Evolutionary conservation across 306 rosid species (phyloP).

Genomic region (Betula pendula): DNA sequence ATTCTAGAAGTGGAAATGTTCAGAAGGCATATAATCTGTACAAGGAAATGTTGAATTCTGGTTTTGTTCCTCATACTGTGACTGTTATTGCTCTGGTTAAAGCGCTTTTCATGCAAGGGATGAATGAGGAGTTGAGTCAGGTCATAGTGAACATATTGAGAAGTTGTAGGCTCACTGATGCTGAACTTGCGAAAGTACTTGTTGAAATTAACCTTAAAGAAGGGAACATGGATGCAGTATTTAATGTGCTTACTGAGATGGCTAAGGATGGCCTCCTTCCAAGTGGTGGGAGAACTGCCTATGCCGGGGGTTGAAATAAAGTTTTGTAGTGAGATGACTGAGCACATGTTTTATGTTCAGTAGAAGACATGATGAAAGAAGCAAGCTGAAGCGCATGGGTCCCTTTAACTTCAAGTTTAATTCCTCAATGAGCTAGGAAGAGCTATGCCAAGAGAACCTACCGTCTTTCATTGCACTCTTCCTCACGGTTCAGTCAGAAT

Average conservation of each 20-base stretch:
- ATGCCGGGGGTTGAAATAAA: slow-evolving; percentile 15
- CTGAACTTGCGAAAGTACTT: slow-evolving; percentile 69
- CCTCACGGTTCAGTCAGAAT: background rate
- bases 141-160: slow-evolving; percentile 54
- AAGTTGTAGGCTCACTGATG: slow-evolving; percentile 65
- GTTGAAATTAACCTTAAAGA: slow-evolving; percentile 74
- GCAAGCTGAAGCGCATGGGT: background rate
- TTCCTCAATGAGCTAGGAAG: background rate
- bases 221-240: slow-evolving; percentile 83
- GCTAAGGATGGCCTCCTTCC: slow-evolving; percentile 87
- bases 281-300: slow-evolving; percentile 33
- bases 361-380: slow-evolving; percentile 6
- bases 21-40: slow-evolving; percentile 64
- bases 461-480: background rate
- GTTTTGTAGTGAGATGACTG: too few relatives aligned
- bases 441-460: background rate
- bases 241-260: slow-evolving; percentile 68
- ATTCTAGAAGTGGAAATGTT: slow-evolving; percentile 64
- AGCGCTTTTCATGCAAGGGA: slow-evolving; percentile 59
- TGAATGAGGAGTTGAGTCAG: slow-evolving; percentile 57
- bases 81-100: slow-evolving; percentile 67
- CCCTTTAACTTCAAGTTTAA: background rate
- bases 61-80: slow-evolving; percentile 70
- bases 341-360: background rate
- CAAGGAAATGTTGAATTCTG: slow-evolving; percentile 59